Percentiles rank a stretch among this genome's conserved stretches.
These are phyloP conservation scores for Dunaliella primolecta DNA, from an alignment of 139 green algal species.

Conservation along the genomic window DNA sequence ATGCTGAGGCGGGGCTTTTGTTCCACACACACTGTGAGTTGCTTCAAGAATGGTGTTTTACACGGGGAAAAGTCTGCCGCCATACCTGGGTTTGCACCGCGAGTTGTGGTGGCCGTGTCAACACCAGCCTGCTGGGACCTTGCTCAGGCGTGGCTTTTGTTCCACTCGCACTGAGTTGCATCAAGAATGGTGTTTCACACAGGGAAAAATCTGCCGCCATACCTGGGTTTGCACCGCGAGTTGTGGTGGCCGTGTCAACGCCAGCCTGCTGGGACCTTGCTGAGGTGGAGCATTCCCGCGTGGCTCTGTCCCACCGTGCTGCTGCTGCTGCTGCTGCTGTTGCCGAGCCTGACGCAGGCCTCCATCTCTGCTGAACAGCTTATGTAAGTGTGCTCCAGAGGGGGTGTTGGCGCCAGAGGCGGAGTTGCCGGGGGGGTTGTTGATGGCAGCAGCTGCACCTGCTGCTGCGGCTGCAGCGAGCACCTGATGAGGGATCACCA, in stretches of 20 bases:
- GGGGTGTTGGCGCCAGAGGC: neutral
- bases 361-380: neutral
- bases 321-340: slow-evolving; percentile 9
- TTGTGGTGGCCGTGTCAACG: neutral
- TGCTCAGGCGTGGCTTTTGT: too few relatives aligned
- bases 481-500: neutral
- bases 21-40: too few relatives aligned
- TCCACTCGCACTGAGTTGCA: too few relatives aligned
- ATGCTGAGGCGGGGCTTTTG: too few relatives aligned
- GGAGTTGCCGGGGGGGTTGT: neutral
- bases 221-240: neutral
- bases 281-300: neutral
- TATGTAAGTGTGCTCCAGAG: too few relatives aligned
- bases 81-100: too few relatives aligned
- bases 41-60: too few relatives aligned
- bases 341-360: neutral
- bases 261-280: slow-evolving; percentile 12
- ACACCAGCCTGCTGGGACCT: too few relatives aligned
- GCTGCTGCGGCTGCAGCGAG: slow-evolving; percentile 2
- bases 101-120: too few relatives aligned
- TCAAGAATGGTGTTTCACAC: too few relatives aligned
- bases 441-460: neutral
- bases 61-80: too few relatives aligned
- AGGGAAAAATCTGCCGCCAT: too few relatives aligned
- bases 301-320: slow-evolving; percentile 12